Base-by-base conservation (phyloP, 805 yeast genomes). In the Teunomyces funiuensis region DNA sequence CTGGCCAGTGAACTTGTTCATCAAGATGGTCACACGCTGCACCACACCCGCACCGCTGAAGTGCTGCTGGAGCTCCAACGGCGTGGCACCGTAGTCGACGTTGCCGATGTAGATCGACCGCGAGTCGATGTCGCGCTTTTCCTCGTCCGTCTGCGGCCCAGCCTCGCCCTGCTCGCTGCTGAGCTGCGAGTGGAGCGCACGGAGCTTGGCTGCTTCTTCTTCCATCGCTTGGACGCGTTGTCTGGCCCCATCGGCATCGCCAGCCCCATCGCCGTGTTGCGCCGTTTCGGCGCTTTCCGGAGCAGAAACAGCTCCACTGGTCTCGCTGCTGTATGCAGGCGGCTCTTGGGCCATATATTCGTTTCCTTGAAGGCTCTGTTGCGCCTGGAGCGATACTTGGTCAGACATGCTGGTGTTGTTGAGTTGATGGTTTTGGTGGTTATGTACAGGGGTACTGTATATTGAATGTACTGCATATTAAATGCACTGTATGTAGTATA, bases 41-140 rank as follows among this genome's bases (percentile, higher is more conserved):
- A 88, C 85, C 5, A 78, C 73, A 1, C 96, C 96, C 36, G 80
- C 80, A 3, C 75, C 58, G 40, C 79, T 74, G 62, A 88, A 88
- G 53, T 80, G 85, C 45, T 80, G 74, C 53, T 86, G 91, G 28
- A 88, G 70, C 51, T 88, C 95, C 50, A 82, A 82, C 18, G 95
- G 90, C 6, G 87, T 80, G 13, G 90, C 64, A 8, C 77, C 83
- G 58, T 83, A 87, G 56, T 88, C 96, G 18, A 88, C 93, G 53
- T 85, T 86, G 3, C 95, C 95, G 17, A 88, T 89, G 62, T 81
- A 88, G 16, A 88, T 73, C 3, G 89, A 82, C 47, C 89, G 76
- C 3, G 84, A 71, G 58, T 88, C 96, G n/a, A 82, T 74, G 41
- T 83, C 89, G 50, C 76, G 77, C 53, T 76, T 79, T 51, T 73